Percentiles rank a stretch among this genome's conserved stretches.
phyloP scores from a whole-genome alignment of 768 basidiomycete genomes.

The Clitopilus passeckerianus region DNA sequence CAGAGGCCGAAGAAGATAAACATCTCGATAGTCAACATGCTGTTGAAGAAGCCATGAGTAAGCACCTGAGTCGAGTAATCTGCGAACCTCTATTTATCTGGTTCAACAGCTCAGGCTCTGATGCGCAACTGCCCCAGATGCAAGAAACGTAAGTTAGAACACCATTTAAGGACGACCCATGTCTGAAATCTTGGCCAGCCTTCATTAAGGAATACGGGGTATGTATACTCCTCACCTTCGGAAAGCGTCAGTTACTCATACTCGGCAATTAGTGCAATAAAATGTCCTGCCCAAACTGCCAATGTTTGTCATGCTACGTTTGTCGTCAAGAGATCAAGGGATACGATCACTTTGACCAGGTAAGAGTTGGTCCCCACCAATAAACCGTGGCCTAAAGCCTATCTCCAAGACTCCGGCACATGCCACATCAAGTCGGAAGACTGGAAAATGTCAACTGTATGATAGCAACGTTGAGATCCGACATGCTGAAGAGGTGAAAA shows the following conservation, averaged over 20 bases:
- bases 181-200: conserved; percentile 31
- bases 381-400: conserved; percentile 8
- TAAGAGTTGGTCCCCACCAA: conserved; percentile 16
- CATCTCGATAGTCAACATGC: conserved; percentile 70
- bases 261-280: conserved; percentile 72
- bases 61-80: conserved; percentile 12
- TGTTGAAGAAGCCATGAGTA: conserved; percentile 94
- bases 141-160: conserved; percentile 51
- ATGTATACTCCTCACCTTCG: conserved; percentile 19
- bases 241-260: background rate
- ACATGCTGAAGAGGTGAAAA: conserved; percentile 59
- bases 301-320: conserved; percentile 76
- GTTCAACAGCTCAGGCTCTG: conserved; percentile 59
- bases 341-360: conserved; percentile 72
- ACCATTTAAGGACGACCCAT: background rate
- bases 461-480: conserved; percentile 57
- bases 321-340: conserved; percentile 71
- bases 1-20: conserved; percentile 74
- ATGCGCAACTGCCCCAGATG: conserved; percentile 90
- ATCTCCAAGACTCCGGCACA: conserved; percentile 2
- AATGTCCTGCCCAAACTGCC: conserved; percentile 76
- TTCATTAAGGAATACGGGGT: conserved; percentile 81
- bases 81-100: too few species aligned
- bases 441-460: conserved; percentile 61
- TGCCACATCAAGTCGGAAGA: conserved; percentile 5